These are phyloP conservation scores for Scutellaria barbata DNA, from an alignment of 257 asterid species.

Conservation along the genomic window DNA sequence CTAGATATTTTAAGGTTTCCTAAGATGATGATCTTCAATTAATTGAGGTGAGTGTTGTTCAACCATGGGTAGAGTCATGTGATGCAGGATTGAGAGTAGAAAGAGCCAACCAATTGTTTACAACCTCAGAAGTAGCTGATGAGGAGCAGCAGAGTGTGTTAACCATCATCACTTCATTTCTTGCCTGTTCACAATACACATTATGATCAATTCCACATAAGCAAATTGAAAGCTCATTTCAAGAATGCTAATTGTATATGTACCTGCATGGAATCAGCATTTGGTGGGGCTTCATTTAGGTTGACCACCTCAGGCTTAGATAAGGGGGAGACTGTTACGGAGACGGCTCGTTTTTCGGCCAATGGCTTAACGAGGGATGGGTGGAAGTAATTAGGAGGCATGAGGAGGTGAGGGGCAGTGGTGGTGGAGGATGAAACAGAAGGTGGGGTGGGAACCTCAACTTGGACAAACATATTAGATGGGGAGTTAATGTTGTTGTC, in stretches of 20 bases:
- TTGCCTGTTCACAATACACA: no score
- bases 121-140: conserved; percentile 47
- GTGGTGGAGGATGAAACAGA: conserved; percentile 82
- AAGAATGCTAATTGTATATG: background rate
- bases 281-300: conserved; percentile 54
- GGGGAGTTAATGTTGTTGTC: conserved; percentile 36
- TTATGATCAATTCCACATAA: background rate
- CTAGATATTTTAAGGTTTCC: conserved; percentile 25
- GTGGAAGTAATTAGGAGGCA: conserved; percentile 32
- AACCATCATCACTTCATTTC: conserved; percentile 33
- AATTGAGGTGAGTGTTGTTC: background rate
- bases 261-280: conserved; percentile 31
- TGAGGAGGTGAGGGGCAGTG: conserved; percentile 56
- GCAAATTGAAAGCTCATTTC: background rate
- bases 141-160: conserved; percentile 40
- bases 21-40: background rate
- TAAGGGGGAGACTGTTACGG: conserved; percentile 59
- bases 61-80: conserved; percentile 51
- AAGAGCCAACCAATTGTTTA: conserved; percentile 68
- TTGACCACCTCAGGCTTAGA: conserved; percentile 45
- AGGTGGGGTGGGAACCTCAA: conserved; percentile 88
- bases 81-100: conserved; percentile 56
- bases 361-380: conserved; percentile 84
- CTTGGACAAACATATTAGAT: conserved; percentile 56
- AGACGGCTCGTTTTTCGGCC: conserved; percentile 77